A percentile compares a stretch with the other conserved stretches of the same genome.
Evolutionary conservation across 2,329 filamentous ascomycete species (phyloP).

Genomic region (Monascus ruber): DNA sequence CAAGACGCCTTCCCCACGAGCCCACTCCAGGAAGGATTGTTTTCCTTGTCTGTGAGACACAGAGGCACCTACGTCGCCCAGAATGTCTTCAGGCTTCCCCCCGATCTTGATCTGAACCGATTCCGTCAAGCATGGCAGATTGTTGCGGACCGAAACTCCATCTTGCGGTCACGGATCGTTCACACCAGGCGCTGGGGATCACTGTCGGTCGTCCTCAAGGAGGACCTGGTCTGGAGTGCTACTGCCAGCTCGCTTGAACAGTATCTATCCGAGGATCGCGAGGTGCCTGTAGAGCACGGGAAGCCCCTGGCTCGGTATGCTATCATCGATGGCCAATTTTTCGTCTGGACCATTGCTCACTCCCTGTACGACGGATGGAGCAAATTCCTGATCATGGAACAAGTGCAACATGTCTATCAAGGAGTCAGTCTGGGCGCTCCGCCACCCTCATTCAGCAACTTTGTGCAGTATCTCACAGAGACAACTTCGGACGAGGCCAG

Average conservation of each 20-base stretch:
- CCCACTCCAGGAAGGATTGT: slow-evolving; percentile 1
- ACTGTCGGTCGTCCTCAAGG: background rate
- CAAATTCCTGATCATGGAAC: too few relatives aligned
- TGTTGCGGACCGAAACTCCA: background rate
- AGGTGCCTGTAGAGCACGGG: too few relatives aligned
- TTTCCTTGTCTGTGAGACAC: slow-evolving; percentile 24
- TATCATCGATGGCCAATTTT: too few relatives aligned
- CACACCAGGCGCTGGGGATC: background rate
- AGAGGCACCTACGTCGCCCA: slow-evolving; percentile 28
- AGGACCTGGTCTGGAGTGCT: background rate
- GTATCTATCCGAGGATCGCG: too few relatives aligned
- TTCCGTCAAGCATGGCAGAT: background rate
- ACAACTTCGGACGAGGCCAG: too few relatives aligned
- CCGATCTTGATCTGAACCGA: background rate
- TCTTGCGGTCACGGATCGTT: background rate
- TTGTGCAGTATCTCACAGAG: too few relatives aligned
- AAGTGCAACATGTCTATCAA: too few relatives aligned
- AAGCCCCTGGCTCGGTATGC: too few relatives aligned
- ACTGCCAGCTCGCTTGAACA: background rate
- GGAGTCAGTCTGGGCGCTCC: too few relatives aligned
- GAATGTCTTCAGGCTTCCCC: slow-evolving; percentile 12
- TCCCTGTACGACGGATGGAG: too few relatives aligned
- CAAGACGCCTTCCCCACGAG: slow-evolving; percentile 15
- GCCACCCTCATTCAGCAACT: too few relatives aligned
- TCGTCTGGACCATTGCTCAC: too few relatives aligned